phyloP scores from a whole-genome alignment of 768 basidiomycete species.

The Suillus fuscotomentosus region DNA sequence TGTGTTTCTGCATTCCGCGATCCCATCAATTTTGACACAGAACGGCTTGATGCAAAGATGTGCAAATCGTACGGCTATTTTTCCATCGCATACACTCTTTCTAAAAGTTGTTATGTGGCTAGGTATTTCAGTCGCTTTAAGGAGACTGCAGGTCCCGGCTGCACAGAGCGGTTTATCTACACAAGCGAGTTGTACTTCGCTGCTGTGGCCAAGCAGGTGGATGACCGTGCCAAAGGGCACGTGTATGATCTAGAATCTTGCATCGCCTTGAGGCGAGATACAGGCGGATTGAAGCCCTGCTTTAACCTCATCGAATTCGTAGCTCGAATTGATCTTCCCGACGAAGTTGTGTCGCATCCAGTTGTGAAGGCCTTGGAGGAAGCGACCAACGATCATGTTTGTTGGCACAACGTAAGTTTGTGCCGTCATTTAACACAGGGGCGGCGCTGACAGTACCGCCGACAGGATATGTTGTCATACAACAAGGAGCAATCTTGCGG shows the following conservation, averaged over 20 bases:
- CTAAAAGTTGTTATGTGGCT: background rate
- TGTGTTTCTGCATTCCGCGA: slow-evolving; percentile 29
- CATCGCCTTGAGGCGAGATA: slow-evolving; percentile 50
- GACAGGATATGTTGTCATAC: slow-evolving; percentile 68
- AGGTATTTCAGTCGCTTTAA: slow-evolving; percentile 39
- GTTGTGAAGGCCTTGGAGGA: slow-evolving; percentile 43
- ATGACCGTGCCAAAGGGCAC: slow-evolving; percentile 35
- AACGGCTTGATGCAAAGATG: slow-evolving; percentile 26
- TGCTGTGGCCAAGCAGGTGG: slow-evolving; percentile 43
- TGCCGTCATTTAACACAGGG: background rate
- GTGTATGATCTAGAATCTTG: slow-evolving; percentile 53
- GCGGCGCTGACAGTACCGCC: slow-evolving; percentile 3
- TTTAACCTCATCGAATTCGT: slow-evolving; percentile 50
- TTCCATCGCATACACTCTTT: background rate
- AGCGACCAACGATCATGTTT: slow-evolving; percentile 49
- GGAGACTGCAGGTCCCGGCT: slow-evolving; percentile 36
- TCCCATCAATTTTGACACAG: slow-evolving; percentile 25
- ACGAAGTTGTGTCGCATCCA: slow-evolving; percentile 51
- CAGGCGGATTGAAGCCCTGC: slow-evolving; percentile 48
- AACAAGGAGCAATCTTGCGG: slow-evolving; percentile 71
- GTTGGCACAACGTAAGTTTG: slow-evolving; percentile 41
- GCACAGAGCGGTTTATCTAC: slow-evolving; percentile 38
- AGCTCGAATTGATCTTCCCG: slow-evolving; percentile 47
- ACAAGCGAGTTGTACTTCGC: slow-evolving; percentile 38
- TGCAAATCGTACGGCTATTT: slow-evolving; percentile 30